phyloP scores from a whole-genome alignment of 495 filamentous ascomycete genomes.

The Daldinia loculata region DNA sequence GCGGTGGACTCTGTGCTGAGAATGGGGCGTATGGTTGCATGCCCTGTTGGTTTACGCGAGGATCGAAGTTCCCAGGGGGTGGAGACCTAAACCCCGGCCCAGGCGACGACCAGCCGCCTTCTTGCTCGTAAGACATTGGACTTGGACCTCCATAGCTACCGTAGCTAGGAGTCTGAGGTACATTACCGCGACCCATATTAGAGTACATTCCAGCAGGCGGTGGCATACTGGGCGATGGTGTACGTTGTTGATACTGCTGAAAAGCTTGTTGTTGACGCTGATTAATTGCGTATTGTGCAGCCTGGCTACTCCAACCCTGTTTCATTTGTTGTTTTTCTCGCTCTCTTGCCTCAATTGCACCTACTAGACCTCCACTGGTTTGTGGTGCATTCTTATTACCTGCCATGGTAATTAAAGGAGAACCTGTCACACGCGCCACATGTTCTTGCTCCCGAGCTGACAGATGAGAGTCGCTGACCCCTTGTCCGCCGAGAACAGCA shows the following conservation, averaged over 20 bases:
- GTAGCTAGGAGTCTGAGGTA: constrained; percentile 28
- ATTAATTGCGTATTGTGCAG: constrained; percentile 81
- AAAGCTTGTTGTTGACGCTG: constrained; percentile 70
- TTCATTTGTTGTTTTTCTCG: constrained; percentile 76
- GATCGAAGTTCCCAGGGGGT: constrained; percentile 40
- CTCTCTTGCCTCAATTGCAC: constrained; percentile 78
- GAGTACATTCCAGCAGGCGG: constrained; percentile 49
- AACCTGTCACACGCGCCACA: constrained; percentile 85
- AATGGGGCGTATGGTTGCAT: constrained; percentile 44
- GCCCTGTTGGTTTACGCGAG: constrained; percentile 37
- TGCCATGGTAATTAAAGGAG: constrained; percentile 78
- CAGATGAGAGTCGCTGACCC: constrained; percentile 64
- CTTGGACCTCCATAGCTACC: constrained; percentile 31
- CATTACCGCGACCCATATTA: constrained; percentile 39
- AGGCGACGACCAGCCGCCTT: constrained; percentile 40
- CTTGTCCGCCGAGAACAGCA: constrained; percentile 46
- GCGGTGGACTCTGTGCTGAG: constrained; percentile 32
- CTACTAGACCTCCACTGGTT: constrained; percentile 70
- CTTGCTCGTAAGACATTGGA: constrained; percentile 36
- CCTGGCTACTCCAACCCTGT: constrained; percentile 73
- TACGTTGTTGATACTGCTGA: constrained; percentile 51
- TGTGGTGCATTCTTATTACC: constrained; percentile 60
- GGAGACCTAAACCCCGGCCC: constrained; percentile 46
- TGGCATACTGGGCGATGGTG: constrained; percentile 31
- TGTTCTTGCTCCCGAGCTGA: constrained; percentile 96